Conservation (phyloP, 805 yeast genomes). For the Priceomyces carsonii region DNA sequence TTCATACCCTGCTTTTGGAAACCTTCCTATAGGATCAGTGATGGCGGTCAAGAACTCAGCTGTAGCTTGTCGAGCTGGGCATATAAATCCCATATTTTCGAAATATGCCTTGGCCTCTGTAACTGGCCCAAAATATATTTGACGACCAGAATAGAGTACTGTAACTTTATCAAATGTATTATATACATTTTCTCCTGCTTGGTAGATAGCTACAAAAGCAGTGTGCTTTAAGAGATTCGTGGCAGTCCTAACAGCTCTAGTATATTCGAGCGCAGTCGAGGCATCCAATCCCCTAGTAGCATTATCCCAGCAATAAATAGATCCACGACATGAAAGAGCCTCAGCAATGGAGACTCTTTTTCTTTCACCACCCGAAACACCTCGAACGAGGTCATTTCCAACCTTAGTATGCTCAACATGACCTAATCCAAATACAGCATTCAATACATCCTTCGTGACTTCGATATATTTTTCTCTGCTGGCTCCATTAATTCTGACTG, state of each 20-base stretch:
- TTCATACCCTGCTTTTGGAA: constrained; percentile 48
- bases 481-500: constrained; percentile 47
- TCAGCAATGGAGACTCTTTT: constrained; percentile 74
- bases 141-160: constrained; percentile 37
- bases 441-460: constrained; percentile 24
- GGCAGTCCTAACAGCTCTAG: constrained; percentile 27
- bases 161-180: constrained; percentile 33
- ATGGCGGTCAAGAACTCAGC: constrained; percentile 72
- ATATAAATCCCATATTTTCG: constrained; percentile 61
- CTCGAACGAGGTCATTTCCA: constrained; percentile 47
- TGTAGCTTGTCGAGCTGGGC: constrained; percentile 66
- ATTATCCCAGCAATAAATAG: constrained; percentile 33
- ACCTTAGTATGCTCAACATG: constrained; percentile 31
- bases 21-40: constrained; percentile 66
- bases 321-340: constrained; percentile 52
- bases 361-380: constrained; percentile 75
- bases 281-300: constrained; percentile 36
- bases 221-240: constrained; percentile 53
- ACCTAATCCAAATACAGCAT: constrained; percentile 31
- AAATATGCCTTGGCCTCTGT: constrained; percentile 57
- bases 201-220: constrained; percentile 58
- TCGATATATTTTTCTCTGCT: constrained; percentile 49
- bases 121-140: constrained; percentile 65
- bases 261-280: constrained; percentile 32
- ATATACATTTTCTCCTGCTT: constrained; percentile 31